A percentile compares a stretch with the other conserved stretches of the same genome.
Conservation (phyloP, 2,329 filamentous ascomycete genomes). For the Paraphaeosphaeria sporulosa region DNA sequence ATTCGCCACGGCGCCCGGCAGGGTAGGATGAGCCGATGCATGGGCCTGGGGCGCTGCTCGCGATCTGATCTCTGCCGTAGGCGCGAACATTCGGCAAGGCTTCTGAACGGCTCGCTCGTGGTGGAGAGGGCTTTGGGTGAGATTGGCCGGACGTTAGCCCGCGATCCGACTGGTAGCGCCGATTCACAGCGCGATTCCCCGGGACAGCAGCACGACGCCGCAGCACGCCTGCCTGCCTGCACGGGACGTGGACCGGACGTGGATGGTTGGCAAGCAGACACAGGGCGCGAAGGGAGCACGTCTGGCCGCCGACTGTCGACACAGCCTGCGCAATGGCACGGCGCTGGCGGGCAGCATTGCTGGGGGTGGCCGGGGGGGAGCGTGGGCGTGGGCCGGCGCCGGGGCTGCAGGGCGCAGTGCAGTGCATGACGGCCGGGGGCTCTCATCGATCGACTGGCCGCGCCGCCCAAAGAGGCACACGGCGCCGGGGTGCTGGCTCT, state of each 20-base stretch:
- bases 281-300: too few relatives aligned
- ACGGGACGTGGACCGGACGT: too few relatives aligned
- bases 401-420: not conserved
- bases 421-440: constrained; percentile 5
- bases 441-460: constrained; percentile 5
- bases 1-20: too few relatives aligned
- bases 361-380: not conserved
- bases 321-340: too few relatives aligned
- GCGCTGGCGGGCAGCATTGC: too few relatives aligned
- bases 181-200: not conserved
- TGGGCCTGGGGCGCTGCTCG: constrained; percentile 1
- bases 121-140: not conserved
- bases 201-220: not conserved
- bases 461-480: not conserved
- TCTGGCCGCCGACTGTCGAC: too few relatives aligned
- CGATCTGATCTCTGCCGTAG: constrained; percentile 9
- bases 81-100: constrained; percentile 3
- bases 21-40: not conserved
- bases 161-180: constrained; percentile 12
- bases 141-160: constrained; percentile 6
- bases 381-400: not conserved
- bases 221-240: too few relatives aligned
- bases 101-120: not conserved
- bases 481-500: not conserved
- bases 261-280: too few relatives aligned